Conservation (phyloP, 306 rosid genomes). For the Vicia sativa region DNA sequence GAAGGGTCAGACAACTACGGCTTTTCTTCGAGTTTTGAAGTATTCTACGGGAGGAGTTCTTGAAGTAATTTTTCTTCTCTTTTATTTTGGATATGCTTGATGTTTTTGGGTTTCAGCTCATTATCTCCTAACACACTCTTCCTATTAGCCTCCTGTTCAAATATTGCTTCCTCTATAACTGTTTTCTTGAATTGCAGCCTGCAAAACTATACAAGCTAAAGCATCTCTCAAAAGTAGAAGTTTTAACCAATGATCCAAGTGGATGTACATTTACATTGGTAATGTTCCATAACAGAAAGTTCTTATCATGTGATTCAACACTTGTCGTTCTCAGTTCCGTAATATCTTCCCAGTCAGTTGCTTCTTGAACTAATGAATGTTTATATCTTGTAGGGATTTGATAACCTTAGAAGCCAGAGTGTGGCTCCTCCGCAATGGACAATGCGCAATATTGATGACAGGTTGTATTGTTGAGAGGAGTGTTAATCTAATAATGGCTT, state of each 20-base stretch:
- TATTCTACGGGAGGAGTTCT: slow-evolving; percentile 97
- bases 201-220: slow-evolving; percentile 91
- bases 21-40: slow-evolving; percentile 89
- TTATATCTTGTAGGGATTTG: slow-evolving; percentile 75
- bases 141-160: background rate
- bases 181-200: slow-evolving; percentile 61
- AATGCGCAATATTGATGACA: slow-evolving; percentile 92
- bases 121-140: background rate
- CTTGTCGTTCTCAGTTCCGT: slow-evolving; percentile 22
- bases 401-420: slow-evolving; percentile 92
- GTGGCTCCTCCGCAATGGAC: slow-evolving; percentile 99
- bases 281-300: slow-evolving; percentile 42
- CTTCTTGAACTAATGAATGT: slow-evolving; percentile 37
- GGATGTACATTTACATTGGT: slow-evolving; percentile 96
- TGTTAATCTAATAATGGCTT: slow-evolving; percentile 15
- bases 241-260: slow-evolving; percentile 82
- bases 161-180: background rate
- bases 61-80: slow-evolving; percentile 57
- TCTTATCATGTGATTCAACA: slow-evolving; percentile 17
- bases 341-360: slow-evolving; percentile 8
- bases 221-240: slow-evolving; percentile 95
- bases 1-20: slow-evolving; percentile 70
- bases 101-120: slow-evolving; percentile 13
- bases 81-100: slow-evolving; percentile 8
- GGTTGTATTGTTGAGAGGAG: slow-evolving; percentile 53